Base-by-base conservation (phyloP, 139 green algal species). In the Closterium sp. region DNA sequence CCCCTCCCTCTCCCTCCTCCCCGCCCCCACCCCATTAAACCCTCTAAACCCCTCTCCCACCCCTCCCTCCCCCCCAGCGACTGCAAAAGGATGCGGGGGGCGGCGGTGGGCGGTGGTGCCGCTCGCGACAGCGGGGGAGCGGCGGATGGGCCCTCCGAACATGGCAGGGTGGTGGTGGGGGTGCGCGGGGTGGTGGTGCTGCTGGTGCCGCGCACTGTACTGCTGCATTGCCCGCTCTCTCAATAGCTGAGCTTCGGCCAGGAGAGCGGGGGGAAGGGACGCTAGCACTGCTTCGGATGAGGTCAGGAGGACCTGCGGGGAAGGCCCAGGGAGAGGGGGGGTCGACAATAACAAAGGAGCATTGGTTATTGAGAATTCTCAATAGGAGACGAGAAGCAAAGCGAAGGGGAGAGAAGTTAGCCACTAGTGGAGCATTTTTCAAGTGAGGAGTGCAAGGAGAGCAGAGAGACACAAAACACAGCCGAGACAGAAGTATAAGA, bases 211-310 rank as follows among this genome's bases (percentile, higher is more conserved):
- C 30, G 83, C 25, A 33, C 83, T 88, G 76, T 90, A 92, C 32
- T 92, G 93, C n/a, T 43, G 35, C 90, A 91, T 89, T 19, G 83
- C 69, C 32, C 95, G 90, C 64, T 96, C 89, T 33, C 96, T 95
- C 87, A 98, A 94, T 23, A 94, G 34, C 90, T 96, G 94, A 0
- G 97, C 97, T 91, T 99, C 97, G 0, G 96, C 97, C 36, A 96
- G 94, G 5, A 99, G 83, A 5, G 93, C 94, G 0, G 97, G 95
- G 0, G 97, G 97, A 36, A 99, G 95, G 4, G 95, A 95, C n/a
- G 94, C 91, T 21, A 99, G 95, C 55, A 98, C 69, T 12, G 94
- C 93, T 34, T 97, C 96, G 31, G 97, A 97, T 28, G 94, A 94
- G 6, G 94, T 95, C n/a, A 96, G 91, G 28, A 96, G 92, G 34